These are phyloP conservation scores for Ostreobium quekettii DNA, from an alignment of 139 green algal genomes.

Conservation along the genomic window DNA sequence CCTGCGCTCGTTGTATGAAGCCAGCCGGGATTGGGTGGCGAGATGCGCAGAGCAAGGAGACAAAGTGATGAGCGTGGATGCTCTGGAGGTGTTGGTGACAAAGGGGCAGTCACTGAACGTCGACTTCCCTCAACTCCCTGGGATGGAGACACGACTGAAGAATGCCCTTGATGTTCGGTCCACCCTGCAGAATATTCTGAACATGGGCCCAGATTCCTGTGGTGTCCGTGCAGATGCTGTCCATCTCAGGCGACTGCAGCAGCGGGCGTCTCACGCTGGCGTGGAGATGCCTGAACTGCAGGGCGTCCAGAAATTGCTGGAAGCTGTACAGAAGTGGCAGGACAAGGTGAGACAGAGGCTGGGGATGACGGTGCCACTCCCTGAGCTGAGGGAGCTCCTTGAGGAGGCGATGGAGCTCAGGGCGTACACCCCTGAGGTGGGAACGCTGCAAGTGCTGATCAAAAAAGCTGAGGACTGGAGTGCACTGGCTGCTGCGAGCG, in stretches of 20 bases:
- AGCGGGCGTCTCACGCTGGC: not conserved
- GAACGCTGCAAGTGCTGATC: not conserved
- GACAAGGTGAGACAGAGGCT: not conserved
- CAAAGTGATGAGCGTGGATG: not conserved
- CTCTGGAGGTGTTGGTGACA: not conserved
- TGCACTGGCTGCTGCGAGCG: not conserved
- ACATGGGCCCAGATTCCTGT: not conserved
- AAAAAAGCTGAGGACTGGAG: not conserved
- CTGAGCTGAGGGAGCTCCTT: not conserved
- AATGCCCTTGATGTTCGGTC: not conserved
- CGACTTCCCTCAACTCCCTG: not conserved
- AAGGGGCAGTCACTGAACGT: constrained; percentile 1
- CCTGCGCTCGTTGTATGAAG: not conserved
- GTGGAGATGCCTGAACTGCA: not conserved
- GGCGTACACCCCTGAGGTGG: not conserved
- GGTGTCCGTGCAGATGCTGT: not conserved
- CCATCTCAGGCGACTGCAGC: not conserved
- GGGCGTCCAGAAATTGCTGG: not conserved
- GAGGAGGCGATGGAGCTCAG: not conserved
- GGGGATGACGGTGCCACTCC: not conserved
- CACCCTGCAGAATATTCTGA: not conserved
- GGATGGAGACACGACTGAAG: not conserved
- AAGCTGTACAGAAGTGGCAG: not conserved
- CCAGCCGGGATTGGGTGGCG: not conserved
- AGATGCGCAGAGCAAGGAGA: not conserved